phyloP scores from a whole-genome alignment of 192 early-diverging fungal species.

The Coemansia sp. region DNA sequence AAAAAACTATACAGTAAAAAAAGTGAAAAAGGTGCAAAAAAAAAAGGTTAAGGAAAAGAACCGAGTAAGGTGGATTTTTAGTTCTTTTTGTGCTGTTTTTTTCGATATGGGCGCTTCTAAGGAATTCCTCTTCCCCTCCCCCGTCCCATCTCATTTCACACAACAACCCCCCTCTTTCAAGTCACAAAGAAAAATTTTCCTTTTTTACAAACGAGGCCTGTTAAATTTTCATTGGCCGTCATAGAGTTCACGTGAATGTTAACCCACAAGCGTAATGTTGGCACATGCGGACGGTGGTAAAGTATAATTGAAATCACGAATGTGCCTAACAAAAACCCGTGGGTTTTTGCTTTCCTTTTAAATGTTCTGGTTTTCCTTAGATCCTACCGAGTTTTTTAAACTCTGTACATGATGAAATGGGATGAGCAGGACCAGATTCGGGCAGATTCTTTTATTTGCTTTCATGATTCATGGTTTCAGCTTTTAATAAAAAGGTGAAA shows the following conservation, averaged over 20 bases:
- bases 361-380: neutral
- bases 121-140: neutral
- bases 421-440: slow-evolving; percentile 30
- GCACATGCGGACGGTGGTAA: neutral
- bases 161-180: too few species aligned
- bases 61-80: neutral
- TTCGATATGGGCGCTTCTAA: neutral
- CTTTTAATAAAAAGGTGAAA: neutral
- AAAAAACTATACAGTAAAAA: slow-evolving; percentile 7
- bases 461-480: slow-evolving; percentile 15
- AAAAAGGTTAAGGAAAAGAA: slow-evolving; percentile 8
- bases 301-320: neutral
- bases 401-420: slow-evolving; percentile 36
- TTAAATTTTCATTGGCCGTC: neutral
- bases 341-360: neutral
- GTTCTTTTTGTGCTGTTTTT: neutral
- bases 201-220: neutral
- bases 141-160: too few species aligned
- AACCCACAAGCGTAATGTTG: neutral
- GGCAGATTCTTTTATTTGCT: neutral
- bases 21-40: slow-evolving; percentile 3
- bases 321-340: neutral
- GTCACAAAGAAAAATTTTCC: neutral
- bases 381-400: slow-evolving; percentile 48
- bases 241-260: neutral